Base-by-base conservation (phyloP, 176 grass and related monocot species). In the Raddia distichophylla region DNA sequence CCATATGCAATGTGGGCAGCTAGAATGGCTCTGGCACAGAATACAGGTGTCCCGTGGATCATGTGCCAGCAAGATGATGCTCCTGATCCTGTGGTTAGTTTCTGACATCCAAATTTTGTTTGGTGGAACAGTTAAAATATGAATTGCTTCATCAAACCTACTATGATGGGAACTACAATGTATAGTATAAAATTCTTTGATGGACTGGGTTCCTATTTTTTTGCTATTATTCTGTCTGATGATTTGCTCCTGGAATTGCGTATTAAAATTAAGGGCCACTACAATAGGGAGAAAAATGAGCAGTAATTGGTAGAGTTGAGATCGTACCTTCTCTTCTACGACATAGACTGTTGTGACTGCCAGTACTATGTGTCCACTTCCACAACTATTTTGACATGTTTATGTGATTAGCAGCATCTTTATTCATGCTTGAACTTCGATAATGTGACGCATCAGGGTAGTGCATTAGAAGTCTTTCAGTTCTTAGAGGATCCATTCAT, bases 21-120 rank as follows among this genome's bases (percentile, higher is more conserved):
- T 56, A 91, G 73, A 76, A 95, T 99, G 93, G 96, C 93, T 79
- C 73, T 99, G 64, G 75, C 88, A 71, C 96, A 93, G 83, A 79
- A 93, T 85, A 95, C 60, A 10, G 90, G 90, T 34, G 91, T 99
- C 59, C 96, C 96, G 51, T 99, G 96, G 96, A 90, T 95, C 27
- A 99, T 99, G 96, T 95, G 96, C 76, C 87, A 99, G 65, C 85
- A 99, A 54, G 57, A 86, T 58, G 96, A 99, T 74, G 93, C 93
- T 19, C 96, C 96, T 46, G 89, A 99, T 67, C 70, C 83, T 61
- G 93, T 95, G 89, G 96, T 99, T 89, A 93, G 65, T 69, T 40
- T 85, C 47, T 73, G 27, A 37, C 15, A 58, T 71, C 20, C n/a
- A 1, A n/a, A 42, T 10, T 55, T 44, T 78, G 54, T 60, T 58